Conservation (phyloP, 2,329 filamentous ascomycete species). For the Penicillium sp. region DNA sequence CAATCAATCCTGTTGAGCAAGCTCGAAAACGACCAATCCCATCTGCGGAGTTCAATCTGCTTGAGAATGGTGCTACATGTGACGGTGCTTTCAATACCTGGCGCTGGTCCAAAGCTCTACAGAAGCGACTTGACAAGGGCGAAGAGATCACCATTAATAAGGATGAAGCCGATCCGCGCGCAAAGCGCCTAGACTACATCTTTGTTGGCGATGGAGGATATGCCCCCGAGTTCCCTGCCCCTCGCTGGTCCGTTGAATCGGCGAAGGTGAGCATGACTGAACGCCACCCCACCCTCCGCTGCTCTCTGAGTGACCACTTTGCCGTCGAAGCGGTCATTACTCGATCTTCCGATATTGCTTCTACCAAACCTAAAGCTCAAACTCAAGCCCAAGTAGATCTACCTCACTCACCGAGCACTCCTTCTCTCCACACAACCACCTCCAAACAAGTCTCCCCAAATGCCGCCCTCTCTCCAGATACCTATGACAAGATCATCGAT, state of each 20-base stretch:
- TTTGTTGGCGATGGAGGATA: slow-evolving; percentile 67
- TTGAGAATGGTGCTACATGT: slow-evolving; percentile 81
- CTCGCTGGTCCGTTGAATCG: slow-evolving; percentile 68
- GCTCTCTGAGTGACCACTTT: slow-evolving; percentile 93
- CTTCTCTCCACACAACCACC: slow-evolving; percentile 14
- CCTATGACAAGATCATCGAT: slow-evolving; percentile 71
- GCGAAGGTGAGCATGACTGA: slow-evolving; percentile 76
- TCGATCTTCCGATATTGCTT: slow-evolving; percentile 32
- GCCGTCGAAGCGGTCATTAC: slow-evolving; percentile 78
- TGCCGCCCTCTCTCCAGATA: slow-evolving; percentile 45
- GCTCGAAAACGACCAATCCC: slow-evolving; percentile 67
- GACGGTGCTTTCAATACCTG: slow-evolving; percentile 88
- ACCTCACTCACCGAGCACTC: slow-evolving; percentile 1
- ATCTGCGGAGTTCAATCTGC: slow-evolving; percentile 73
- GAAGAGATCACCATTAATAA: slow-evolving; percentile 65
- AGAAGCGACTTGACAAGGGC: slow-evolving; percentile 66
- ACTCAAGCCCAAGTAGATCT: not conserved
- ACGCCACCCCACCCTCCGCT: slow-evolving; percentile 76
- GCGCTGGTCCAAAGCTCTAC: slow-evolving; percentile 76
- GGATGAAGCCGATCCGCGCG: slow-evolving; percentile 66
- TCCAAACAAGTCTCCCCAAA: slow-evolving; percentile 24
- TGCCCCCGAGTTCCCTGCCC: slow-evolving; percentile 28
- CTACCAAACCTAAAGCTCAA: not conserved
- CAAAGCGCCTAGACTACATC: slow-evolving; percentile 93
- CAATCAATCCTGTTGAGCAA: slow-evolving; percentile 66